Conservation (phyloP, 345 rosid species). For the Passiflora organensis region DNA sequence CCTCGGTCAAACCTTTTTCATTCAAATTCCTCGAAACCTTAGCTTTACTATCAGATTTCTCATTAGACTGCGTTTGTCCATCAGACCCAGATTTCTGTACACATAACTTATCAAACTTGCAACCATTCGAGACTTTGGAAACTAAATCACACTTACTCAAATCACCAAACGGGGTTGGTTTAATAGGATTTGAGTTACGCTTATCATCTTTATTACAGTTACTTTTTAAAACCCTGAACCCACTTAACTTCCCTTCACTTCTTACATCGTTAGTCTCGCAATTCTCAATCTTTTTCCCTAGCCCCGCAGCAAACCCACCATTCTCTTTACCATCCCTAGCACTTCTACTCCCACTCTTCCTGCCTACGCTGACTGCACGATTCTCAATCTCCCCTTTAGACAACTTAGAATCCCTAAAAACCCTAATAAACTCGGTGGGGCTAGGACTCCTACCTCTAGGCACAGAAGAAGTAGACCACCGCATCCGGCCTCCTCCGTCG, state of each 20-base stretch:
- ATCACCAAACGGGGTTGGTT: slow-evolving; percentile 17
- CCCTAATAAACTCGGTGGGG: slow-evolving; percentile 66
- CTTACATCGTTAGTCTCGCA: slow-evolving; percentile 5
- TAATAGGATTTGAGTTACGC: slow-evolving; percentile 19
- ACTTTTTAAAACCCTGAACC: slow-evolving; percentile 17
- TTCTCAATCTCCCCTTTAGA: slow-evolving; percentile 29
- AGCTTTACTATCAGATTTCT: slow-evolving; percentile 25
- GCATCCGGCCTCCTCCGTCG: slow-evolving; percentile 35
- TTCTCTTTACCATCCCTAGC: slow-evolving; percentile 31
- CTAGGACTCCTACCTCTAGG: slow-evolving; percentile 82
- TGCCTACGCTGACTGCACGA: slow-evolving; percentile 21
- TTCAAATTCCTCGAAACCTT: slow-evolving; percentile 38
- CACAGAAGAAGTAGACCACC: slow-evolving; percentile 50
- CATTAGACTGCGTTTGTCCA: slow-evolving; percentile 11
- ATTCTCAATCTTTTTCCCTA: slow-evolving; percentile 26
- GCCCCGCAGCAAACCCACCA: slow-evolving; percentile 24
- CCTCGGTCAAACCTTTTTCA: slow-evolving; percentile 33
- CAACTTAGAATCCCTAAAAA: slow-evolving; percentile 42
- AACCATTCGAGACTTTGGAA: slow-evolving; percentile 14
- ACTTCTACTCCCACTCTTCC: slow-evolving; percentile 23
- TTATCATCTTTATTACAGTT: slow-evolving; percentile 14
- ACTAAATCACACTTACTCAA: slow-evolving; percentile 16
- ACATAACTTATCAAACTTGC: slow-evolving; percentile 18
- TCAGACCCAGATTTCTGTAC: slow-evolving; percentile 23
- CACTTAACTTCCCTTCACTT: slow-evolving; percentile 14